Evolutionary conservation across 495 filamentous ascomycete genomes (phyloP).

Genomic region (Diplogelasinospora grovesii): DNA sequence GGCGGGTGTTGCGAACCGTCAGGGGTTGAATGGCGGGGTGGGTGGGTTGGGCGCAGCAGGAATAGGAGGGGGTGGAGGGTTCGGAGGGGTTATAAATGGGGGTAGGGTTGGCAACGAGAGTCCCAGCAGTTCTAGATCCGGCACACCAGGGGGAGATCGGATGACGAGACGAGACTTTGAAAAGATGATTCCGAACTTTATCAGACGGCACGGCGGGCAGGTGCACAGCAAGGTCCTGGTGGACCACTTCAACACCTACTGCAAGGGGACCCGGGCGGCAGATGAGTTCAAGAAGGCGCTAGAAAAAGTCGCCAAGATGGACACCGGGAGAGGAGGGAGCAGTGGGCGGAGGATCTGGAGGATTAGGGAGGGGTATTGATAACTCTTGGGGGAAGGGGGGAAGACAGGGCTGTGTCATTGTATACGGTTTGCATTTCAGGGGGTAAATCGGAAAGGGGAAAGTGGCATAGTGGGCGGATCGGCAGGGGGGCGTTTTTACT

Average conservation of each 20-base stretch:
- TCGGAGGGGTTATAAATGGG: too few relatives aligned
- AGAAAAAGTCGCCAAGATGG: constrained; percentile 42
- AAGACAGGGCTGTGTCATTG: too few relatives aligned
- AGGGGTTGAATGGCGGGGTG: too few relatives aligned
- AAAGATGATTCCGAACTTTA: constrained; percentile 66
- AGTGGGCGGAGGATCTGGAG: constrained; percentile 40
- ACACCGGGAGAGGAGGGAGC: constrained; percentile 31
- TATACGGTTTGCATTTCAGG: too few relatives aligned
- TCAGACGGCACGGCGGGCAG: constrained; percentile 61
- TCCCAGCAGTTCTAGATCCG: constrained; percentile 30
- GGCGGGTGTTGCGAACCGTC: constrained; percentile 52
- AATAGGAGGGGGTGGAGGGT: too few relatives aligned
- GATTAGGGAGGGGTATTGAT: constrained; percentile 24
- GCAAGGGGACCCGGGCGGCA: constrained; percentile 31
- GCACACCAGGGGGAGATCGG: constrained; percentile 18
- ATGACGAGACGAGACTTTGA: constrained; percentile 52
- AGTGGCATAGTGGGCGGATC: too few relatives aligned
- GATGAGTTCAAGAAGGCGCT: constrained; percentile 44
- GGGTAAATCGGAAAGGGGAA: too few relatives aligned
- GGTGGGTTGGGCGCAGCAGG: too few relatives aligned
- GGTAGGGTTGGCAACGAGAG: constrained; percentile 15
- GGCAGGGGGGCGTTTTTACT: too few relatives aligned
- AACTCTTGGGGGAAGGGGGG: too few relatives aligned
- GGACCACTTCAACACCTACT: constrained; percentile 62
- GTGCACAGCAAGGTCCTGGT: constrained; percentile 71